A percentile compares a stretch with the other conserved stretches of the same genome.
Evolutionary conservation across 176 grass and related monocot genomes (phyloP).

Genomic region (Phyllostachys edulis): DNA sequence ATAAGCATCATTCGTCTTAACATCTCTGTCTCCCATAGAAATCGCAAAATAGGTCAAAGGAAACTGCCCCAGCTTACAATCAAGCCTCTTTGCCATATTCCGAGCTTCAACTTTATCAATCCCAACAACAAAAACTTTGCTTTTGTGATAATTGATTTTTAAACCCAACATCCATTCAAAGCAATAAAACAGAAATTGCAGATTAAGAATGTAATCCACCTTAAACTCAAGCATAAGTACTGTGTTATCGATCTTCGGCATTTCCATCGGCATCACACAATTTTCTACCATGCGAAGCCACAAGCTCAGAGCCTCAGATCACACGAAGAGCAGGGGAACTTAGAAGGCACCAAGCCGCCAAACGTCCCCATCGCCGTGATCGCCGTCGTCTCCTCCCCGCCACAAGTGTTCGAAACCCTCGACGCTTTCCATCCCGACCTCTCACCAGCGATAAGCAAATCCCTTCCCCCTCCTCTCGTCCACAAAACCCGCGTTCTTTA

Average conservation of each 20-base stretch:
- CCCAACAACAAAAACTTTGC: too few species aligned
- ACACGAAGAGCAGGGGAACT: background rate
- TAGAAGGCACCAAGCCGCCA: constrained; percentile 31
- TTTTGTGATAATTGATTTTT: too few species aligned
- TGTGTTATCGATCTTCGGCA: background rate
- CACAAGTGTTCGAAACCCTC: constrained; percentile 2
- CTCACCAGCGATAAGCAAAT: constrained; percentile 65
- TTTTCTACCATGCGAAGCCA: background rate
- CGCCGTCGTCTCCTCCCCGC: constrained; percentile 32
- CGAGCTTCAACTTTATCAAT: too few species aligned
- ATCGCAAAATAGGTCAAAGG: too few species aligned
- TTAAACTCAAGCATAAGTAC: too few species aligned
- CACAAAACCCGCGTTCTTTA: constrained; percentile 47
- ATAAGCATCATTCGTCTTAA: too few species aligned
- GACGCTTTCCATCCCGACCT: constrained; percentile 37
- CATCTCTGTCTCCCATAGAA: too few species aligned
- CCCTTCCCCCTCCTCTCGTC: constrained; percentile 15
- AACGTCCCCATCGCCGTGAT: constrained; percentile 49
- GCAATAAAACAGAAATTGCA: too few species aligned
- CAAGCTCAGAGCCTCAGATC: constrained; percentile 24
- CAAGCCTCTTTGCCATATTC: too few species aligned
- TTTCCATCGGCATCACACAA: background rate
- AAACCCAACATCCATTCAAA: too few species aligned
- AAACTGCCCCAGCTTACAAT: too few species aligned
- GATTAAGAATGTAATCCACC: too few species aligned